phyloP scores from a whole-genome alignment of 306 rosid species.

The Sesbania bispinosa region DNA sequence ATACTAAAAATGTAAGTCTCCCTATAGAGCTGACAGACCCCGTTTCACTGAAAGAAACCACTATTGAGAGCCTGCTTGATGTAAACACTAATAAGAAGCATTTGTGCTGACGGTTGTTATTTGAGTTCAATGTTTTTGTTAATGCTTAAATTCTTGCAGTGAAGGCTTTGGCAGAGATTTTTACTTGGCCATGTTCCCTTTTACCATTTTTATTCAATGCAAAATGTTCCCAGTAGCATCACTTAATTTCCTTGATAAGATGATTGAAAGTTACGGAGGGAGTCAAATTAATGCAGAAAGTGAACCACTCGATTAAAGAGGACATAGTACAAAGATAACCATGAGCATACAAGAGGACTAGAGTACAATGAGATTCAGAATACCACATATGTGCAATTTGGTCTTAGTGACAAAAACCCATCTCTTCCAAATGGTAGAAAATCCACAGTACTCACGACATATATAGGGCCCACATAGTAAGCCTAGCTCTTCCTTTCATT shows the following conservation, averaged over 20 bases:
- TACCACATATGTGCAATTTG: slow-evolving; percentile 22
- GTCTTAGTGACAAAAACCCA: slow-evolving; percentile 29
- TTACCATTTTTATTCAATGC: not conserved
- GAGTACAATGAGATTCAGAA: slow-evolving; percentile 34
- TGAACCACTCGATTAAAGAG: slow-evolving; percentile 28
- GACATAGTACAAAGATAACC: slow-evolving; percentile 26
- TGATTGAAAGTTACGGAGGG: not conserved
- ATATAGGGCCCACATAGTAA: not conserved
- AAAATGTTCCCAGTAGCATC: not conserved
- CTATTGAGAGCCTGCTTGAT: slow-evolving; percentile 16
- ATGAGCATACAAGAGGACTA: slow-evolving; percentile 13
- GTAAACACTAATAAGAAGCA: slow-evolving; percentile 2
- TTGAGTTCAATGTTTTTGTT: not conserved
- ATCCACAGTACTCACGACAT: slow-evolving; percentile 33
- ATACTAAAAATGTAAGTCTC: slow-evolving; percentile 7
- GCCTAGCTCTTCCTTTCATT: not conserved
- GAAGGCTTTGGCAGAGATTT: not conserved
- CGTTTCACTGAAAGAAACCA: slow-evolving; percentile 34
- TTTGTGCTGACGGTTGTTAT: slow-evolving; percentile 11
- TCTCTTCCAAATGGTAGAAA: slow-evolving; percentile 37
- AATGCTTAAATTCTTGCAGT: not conserved
- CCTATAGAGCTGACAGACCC: slow-evolving; percentile 21
- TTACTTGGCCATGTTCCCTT: not conserved
- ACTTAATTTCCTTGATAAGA: not conserved
- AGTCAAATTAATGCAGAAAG: slow-evolving; percentile 21